Conservation (phyloP, 2,329 filamentous ascomycete genomes). For the Fusarium caatingaense region DNA sequence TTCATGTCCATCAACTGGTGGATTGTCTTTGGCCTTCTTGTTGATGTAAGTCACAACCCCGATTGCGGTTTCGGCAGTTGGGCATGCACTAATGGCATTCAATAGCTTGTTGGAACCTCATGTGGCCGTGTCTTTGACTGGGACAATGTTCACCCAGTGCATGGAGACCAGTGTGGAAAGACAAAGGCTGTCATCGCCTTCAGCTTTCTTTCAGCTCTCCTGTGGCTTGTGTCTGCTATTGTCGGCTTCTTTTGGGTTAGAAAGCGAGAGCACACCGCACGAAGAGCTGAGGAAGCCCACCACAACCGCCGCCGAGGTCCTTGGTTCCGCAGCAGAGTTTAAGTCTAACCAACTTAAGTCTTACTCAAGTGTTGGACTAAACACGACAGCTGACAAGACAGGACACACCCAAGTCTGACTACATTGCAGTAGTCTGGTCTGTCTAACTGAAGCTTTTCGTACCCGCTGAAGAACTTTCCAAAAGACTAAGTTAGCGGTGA, state of each 20-base stretch:
- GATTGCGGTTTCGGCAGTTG: not conserved
- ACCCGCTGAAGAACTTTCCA: constrained; percentile 19
- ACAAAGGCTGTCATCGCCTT: constrained; percentile 80
- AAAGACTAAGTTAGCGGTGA: not conserved
- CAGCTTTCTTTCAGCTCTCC: constrained; percentile 75
- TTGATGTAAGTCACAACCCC: constrained; percentile 61
- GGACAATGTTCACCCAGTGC: constrained; percentile 61
- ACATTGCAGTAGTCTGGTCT: not conserved
- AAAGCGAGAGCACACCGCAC: constrained; percentile 52
- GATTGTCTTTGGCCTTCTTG: constrained; percentile 73
- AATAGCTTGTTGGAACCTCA: constrained; percentile 56
- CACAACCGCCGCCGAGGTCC: constrained; percentile 48
- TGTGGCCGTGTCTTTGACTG: constrained; percentile 72
- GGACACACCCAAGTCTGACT: not conserved
- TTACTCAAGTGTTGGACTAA: not conserved
- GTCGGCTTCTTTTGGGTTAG: constrained; percentile 67
- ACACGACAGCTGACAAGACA: not conserved
- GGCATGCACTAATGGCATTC: constrained; percentile 16
- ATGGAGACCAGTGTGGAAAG: constrained; percentile 68
- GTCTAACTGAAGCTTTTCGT: not conserved
- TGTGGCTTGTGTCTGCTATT: constrained; percentile 75
- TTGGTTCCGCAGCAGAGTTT: constrained; percentile 60
- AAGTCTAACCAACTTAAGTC: constrained; percentile 24
- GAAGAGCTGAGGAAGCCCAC: constrained; percentile 46
- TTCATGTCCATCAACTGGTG: constrained; percentile 78